Evolutionary conservation across 129 eudicot species (phyloP).

Genomic region (Centaurea solstitialis): DNA sequence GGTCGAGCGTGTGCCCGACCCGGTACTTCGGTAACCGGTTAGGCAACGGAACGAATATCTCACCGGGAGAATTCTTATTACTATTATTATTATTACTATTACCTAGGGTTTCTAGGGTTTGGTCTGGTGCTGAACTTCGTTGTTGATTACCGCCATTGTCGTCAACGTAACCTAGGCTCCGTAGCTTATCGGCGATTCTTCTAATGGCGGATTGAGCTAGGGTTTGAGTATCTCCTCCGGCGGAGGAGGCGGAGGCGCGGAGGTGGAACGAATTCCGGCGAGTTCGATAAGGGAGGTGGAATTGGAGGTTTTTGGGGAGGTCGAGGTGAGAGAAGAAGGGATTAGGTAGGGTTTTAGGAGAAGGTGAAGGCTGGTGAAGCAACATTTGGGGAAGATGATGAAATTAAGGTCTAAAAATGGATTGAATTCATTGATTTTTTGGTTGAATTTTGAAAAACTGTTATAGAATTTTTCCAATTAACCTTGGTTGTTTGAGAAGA

Average conservation of each 20-base stretch:
- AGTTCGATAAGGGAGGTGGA: constrained; percentile 16
- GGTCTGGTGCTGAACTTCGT: background rate
- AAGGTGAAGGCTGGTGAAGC: constrained; percentile 39
- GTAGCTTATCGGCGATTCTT: constrained; percentile 90
- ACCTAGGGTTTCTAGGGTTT: too few relatives aligned
- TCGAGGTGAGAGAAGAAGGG: constrained; percentile 30
- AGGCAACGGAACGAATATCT: constrained; percentile 75
- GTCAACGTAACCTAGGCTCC: constrained; percentile 76
- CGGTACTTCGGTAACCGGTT: constrained; percentile 64
- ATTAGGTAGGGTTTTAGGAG: constrained; percentile 36
- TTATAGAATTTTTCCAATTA: too few relatives aligned
- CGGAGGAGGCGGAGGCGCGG: constrained; percentile 37
- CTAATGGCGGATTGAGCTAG: constrained; percentile 78
- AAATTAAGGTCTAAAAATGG: background rate
- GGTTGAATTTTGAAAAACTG: too few relatives aligned
- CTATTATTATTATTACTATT: too few relatives aligned
- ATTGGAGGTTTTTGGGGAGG: constrained; percentile 30
- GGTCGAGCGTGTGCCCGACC: constrained; percentile 90
- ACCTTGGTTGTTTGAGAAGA: background rate
- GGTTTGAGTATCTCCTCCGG: constrained; percentile 37
- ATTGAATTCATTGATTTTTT: background rate
- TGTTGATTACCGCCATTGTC: constrained; percentile 7
- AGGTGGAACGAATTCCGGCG: constrained; percentile 33
- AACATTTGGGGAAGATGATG: constrained; percentile 32
- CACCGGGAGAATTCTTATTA: constrained; percentile 59